Conservation (phyloP, 129 eudicot species). For the Sambucus nigra region DNA sequence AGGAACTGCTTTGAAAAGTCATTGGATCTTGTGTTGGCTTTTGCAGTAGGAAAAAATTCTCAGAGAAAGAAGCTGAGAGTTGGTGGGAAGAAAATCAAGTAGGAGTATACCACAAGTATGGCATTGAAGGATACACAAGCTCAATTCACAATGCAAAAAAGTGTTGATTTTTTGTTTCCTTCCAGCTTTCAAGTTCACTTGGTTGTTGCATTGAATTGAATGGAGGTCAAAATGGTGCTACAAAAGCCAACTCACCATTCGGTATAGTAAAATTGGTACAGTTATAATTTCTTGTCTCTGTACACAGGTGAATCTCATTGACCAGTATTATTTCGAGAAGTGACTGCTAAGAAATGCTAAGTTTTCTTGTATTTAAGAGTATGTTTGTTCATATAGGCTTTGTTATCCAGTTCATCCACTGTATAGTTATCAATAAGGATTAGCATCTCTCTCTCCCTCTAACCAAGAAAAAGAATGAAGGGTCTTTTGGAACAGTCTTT, state of each 20-base stretch:
- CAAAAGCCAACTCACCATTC: background rate
- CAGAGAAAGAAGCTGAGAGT: slow-evolving; percentile 45
- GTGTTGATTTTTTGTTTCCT: no score
- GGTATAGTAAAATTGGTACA: background rate
- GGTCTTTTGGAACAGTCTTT: background rate
- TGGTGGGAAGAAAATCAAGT: slow-evolving; percentile 64
- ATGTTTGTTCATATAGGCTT: background rate
- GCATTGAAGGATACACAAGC: slow-evolving; percentile 32
- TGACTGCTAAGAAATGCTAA: background rate
- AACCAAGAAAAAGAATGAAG: no score
- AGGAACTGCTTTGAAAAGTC: no score
- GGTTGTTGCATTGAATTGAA: background rate
- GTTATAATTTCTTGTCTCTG: background rate
- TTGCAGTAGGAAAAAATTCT: slow-evolving; percentile 47
- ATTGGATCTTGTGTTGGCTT: slow-evolving; percentile 3
- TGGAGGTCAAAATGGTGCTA: background rate
- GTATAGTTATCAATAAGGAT: background rate
- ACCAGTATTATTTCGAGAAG: background rate
- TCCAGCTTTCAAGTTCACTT: background rate
- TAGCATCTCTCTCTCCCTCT: background rate
- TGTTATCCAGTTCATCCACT: background rate
- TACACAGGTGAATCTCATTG: background rate
- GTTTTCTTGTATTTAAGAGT: background rate
- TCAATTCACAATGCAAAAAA: background rate
- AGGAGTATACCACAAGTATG: slow-evolving; percentile 31